Evolutionary conservation across 371 early-diverging fungal genomes (phyloP), one percentile per base, ranked within the genome.

Genomic region (Zopfochytrium polystomum): DNA sequence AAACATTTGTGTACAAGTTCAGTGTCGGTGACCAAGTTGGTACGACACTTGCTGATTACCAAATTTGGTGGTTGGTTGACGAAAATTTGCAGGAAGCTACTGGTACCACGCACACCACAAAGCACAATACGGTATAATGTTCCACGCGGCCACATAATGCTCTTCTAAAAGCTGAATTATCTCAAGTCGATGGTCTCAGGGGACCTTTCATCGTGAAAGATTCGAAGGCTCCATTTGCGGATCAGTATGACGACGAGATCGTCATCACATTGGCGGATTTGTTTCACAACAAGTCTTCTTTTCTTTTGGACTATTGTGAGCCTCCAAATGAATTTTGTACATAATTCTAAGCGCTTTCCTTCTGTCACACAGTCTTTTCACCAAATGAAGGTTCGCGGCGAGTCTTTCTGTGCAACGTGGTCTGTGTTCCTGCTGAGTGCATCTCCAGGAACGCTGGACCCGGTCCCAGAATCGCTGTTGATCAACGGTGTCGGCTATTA

Each of bases 141-240:
- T n/a, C 42, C 11, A 42, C 42, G n/a, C 42, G n/a, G n/a, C n/a
- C 42, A 42, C 42, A 11, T 5, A 13, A 22, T 15, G 22, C 7
- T 11, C 25, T 55, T 59, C 26, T 6, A 11, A 42, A 58, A 11
- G 52, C 9, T 15, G 4, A 22, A 27, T 30, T 11, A 27, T 29
- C 5, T 29, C 77, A 53, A 86, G 85, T 59, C 89, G 90, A 93
- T 59, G 92, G 92, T 43, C 76, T 92, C 48, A 81, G 87, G 52
- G 83, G 83, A 3, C 84, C 92, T 1, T 65, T 93, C 30, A 78
- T 92, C 55, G 71, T 93, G 54, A 79, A 85, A 57, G 80, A 82
- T 55, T 74, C 76, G 4, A 71, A 76, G 0, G 89, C 90, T 60
- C 50, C 45, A 29, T 52, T 52, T 52, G 18, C 43, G 26, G 33